Conservation (phyloP, 2,329 filamentous ascomycete genomes). For the Trichoderma atrobrunneum region DNA sequence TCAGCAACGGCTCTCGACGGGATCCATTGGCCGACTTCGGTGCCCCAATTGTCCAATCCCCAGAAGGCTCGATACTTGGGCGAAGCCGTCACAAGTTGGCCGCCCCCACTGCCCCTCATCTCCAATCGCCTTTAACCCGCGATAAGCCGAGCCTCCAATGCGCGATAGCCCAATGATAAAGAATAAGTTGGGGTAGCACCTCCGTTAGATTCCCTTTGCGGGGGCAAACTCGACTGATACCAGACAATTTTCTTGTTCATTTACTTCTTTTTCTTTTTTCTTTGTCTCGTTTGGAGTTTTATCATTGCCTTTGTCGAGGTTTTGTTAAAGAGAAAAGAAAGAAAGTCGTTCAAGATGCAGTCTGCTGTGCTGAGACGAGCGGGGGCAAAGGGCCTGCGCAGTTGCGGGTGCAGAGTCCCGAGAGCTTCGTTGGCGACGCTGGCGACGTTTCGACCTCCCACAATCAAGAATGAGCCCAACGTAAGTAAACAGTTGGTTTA, state of each 20-base stretch:
- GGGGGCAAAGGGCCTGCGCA: conserved; percentile 33
- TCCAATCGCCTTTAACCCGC: conserved; percentile 20
- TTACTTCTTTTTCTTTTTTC: neutral
- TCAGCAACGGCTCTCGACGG: conserved; percentile 4
- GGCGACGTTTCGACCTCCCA: conserved; percentile 83
- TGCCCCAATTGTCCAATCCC: conserved; percentile 3
- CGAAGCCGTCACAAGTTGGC: neutral
- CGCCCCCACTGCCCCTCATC: conserved; percentile 14
- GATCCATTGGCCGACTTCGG: neutral
- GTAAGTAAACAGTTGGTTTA: conserved; percentile 51
- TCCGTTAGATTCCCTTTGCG: neutral
- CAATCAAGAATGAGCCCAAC: conserved; percentile 91
- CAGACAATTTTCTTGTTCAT: neutral
- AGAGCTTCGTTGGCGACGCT: conserved; percentile 53
- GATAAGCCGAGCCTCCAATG: conserved; percentile 18
- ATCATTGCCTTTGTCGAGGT: neutral
- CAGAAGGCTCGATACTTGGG: neutral
- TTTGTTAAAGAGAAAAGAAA: neutral
- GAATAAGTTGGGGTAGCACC: neutral
- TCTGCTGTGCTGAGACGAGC: conserved; percentile 35
- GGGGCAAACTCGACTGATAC: neutral
- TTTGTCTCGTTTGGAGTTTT: neutral
- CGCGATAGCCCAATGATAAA: neutral
- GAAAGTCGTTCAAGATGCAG: conserved; percentile 30
- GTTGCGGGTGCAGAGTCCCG: conserved; percentile 30